phyloP scores from a whole-genome alignment of 2,329 filamentous ascomycete species.

The Exophiala sp. region DNA sequence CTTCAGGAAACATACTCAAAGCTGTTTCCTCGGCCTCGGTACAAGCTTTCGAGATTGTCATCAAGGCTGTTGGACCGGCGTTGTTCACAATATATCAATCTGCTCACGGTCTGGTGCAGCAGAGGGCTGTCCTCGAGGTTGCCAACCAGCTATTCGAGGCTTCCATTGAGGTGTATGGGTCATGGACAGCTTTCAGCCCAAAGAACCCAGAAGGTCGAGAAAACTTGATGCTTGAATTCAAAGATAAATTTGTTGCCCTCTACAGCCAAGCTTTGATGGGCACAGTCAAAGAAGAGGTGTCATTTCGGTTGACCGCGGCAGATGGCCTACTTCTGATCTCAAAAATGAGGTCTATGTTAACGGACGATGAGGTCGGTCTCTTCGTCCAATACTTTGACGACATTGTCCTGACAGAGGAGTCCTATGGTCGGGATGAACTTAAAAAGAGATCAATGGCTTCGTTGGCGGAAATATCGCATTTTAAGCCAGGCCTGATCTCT shows the following conservation, averaged over 20 bases:
- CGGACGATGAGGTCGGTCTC: slow-evolving; percentile 49
- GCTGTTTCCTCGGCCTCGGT: slow-evolving; percentile 52
- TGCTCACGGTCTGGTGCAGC: slow-evolving; percentile 56
- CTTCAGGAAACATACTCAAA: slow-evolving; percentile 55
- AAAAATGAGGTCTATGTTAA: slow-evolving; percentile 42
- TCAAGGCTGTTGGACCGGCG: slow-evolving; percentile 52
- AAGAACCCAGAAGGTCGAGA: slow-evolving; percentile 32
- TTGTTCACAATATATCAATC: slow-evolving; percentile 57
- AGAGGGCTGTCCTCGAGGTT: slow-evolving; percentile 57
- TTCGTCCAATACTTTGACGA: slow-evolving; percentile 55
- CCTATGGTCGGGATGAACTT: slow-evolving; percentile 51
- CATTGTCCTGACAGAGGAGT: slow-evolving; percentile 55
- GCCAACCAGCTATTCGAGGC: slow-evolving; percentile 54
- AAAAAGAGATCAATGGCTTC: slow-evolving; percentile 54
- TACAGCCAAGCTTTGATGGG: slow-evolving; percentile 52
- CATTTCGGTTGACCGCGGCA: slow-evolving; percentile 46
- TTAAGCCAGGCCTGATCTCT: slow-evolving; percentile 57
- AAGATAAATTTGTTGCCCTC: slow-evolving; percentile 48
- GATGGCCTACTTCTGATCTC: slow-evolving; percentile 45
- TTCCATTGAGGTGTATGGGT: slow-evolving; percentile 52
- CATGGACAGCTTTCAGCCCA: slow-evolving; percentile 46
- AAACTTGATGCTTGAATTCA: slow-evolving; percentile 45
- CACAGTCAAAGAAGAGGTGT: slow-evolving; percentile 46
- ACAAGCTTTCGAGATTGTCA: slow-evolving; percentile 50
- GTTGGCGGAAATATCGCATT: slow-evolving; percentile 56